Base-by-base conservation (phyloP, 352 stramenopile genomes). In the Phytophthora capsici region DNA sequence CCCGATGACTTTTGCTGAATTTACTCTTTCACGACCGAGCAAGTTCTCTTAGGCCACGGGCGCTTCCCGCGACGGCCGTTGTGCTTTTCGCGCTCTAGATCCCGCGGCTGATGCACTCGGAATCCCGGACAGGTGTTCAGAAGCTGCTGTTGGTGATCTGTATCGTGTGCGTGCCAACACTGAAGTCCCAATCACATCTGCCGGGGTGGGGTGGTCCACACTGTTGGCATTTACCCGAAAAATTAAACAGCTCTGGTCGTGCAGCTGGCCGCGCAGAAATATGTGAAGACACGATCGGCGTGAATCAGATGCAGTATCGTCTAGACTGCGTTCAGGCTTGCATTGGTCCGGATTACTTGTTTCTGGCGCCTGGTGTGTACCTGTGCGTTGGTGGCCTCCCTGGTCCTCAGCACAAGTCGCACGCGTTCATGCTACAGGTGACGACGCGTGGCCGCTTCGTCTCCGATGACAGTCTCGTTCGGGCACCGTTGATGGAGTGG, bases 351-450 rank as follows among this genome's bases (percentile, higher is more conserved):
- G 30, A 62, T 3, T 17, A 53, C 6, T 25, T 54, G 41, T 13
- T 53, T 17, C 40, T 57, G 3, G 46, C 26, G 3, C 25, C 41
- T 4, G 60, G 25, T 50, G 25, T 68, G 5, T 62, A 68, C 45
- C 10, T 63, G 14, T 54, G 51, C 14, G 50, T 43, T 2, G 51
- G 49, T 3, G 22, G 17, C 25, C 14, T 48, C 1, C 14, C 41
- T 16, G 22, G 20, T 4, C 58, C 58, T 19, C 49, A 48, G 14
- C 48, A 49, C 20, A 28, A 14, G 25, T 40, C 38, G 6, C 58
- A 66, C 49, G 25, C 34, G 1, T 66, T 66, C 30, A 26, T 66
- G 20, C 19, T 66, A 3, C 7, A 66, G 8, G 58, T 60, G 23
- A 48, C 40, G 17, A 36, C 38, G 7, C 10, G 19, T 25, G 46